Base-by-base conservation (phyloP, 306 rosid genomes). In the Astragalus membranaceus region DNA sequence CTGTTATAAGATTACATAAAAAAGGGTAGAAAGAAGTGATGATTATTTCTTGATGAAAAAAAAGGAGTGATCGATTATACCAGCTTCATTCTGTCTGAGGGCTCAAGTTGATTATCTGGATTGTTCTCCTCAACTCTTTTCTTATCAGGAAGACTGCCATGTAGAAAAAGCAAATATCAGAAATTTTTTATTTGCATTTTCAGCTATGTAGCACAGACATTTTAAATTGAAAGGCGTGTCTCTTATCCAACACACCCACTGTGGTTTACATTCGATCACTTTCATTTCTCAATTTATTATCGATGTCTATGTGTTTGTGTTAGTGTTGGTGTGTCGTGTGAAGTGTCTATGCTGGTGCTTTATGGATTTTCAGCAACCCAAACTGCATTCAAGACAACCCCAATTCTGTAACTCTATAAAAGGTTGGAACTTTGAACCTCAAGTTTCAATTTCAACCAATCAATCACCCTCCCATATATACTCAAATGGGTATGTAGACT, bases 81-180 rank as follows among this genome's bases (percentile, higher is more conserved):
- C 99, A 89, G 83, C 61, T 89, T 91, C 50, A 59, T 74, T 72
- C 74, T 76, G 61, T 77, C 83, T 48, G 89, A 83, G 55, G 73
- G 64, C 66, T 85, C 89, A 63, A 70, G 52, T 16, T 77, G 78
- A 58, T 74, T 62, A 70, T 82, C 79, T 75, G 82, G 64, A 37
- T 72, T 67, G 62, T 81, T 86, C 72, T 74, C 87, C 76, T 72
- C 84, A 23, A 54, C 43, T 74, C 43, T 70, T 70, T 83, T 91
- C 89, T 87, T 87, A 60, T 79, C 96, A 47, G 94, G 89, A 84
- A 87, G 77, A 77, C 97, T 94, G 92, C 55, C 68, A 80, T 33
- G 57, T 59, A 81, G 61, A 49, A 60, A 79, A 35, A 77, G 47
- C 5, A 73, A 43, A 23, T 23, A 6, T 4, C 37, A 55, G 74